Evolutionary conservation across 2,329 filamentous ascomycete genomes (phyloP).

Genomic region (Exophiala phaeomuriformis): DNA sequence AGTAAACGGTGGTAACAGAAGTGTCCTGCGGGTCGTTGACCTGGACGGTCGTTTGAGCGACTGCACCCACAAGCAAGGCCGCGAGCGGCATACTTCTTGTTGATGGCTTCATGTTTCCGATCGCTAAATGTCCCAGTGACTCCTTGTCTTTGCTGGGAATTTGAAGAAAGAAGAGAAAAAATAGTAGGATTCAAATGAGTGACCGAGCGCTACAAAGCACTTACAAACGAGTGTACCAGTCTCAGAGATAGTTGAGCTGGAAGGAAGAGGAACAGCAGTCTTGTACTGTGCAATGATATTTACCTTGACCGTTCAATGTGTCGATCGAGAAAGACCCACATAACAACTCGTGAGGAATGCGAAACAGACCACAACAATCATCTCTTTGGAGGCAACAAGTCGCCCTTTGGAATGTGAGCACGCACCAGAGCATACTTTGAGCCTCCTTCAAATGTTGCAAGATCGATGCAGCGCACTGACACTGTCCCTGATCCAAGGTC

Average conservation of each 20-base stretch:
- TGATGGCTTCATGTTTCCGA: conserved; percentile 16
- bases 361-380: conserved; percentile 17
- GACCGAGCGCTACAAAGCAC: conserved; percentile 14
- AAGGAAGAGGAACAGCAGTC: conserved; percentile 9
- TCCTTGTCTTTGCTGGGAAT: not conserved
- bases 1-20: conserved; percentile 19
- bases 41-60: conserved; percentile 23
- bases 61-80: conserved; percentile 21
- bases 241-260: conserved; percentile 8
- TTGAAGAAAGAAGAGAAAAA: conserved; percentile 2
- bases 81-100: conserved; percentile 14
- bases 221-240: conserved; percentile 21
- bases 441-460: conserved; percentile 8
- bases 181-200: conserved; percentile 17
- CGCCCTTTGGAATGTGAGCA: conserved; percentile 13
- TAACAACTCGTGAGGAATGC: conserved; percentile 20
- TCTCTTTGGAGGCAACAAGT: conserved; percentile 2
- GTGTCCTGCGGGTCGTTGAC: conserved; percentile 17
- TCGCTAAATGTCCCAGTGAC: not conserved
- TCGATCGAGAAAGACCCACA: conserved; percentile 10
- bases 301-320: conserved; percentile 18
- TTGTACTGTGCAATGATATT: conserved; percentile 17
- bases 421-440: conserved; percentile 15
- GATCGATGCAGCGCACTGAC: not conserved
- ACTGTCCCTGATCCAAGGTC: not conserved